Evolutionary conservation across 2,329 filamentous ascomycete genomes (phyloP), one percentile per base, ranked within the genome.

Genomic region (Penicillium sp.): DNA sequence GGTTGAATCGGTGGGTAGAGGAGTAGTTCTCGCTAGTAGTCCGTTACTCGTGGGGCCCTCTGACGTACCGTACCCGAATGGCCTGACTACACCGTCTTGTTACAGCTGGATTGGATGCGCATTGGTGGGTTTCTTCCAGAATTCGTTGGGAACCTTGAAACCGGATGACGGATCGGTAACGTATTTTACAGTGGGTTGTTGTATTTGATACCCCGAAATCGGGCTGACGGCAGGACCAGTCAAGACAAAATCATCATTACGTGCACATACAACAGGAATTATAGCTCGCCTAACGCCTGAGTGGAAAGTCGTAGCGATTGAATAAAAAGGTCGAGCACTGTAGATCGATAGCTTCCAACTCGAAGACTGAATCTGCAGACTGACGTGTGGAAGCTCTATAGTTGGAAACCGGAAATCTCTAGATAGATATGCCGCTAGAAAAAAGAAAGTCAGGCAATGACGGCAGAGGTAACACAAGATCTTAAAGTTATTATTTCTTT

Each of bases 31-130:
- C 48, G n/a, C n/a, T 22, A 33, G 48, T n/a, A 51, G 19, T 22
- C 19, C 19, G 19, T 22, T 22, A 33, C 28, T 33, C 30, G 48
- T 35, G 48, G 48, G 48, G 48, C n/a, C 22, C 16, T 49, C 28
- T 49, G 28, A 49, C 46, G 28, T 49, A 49, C 46, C 46, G 28
- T 49, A 49, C 46, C 22, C 10, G 16, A 49, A 33, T 49, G 46
- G 26, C 25, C 26, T 30, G 45, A 48, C 13, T 25, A 22, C 42
- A 45, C 42, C 13, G 19, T 2, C 14, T 19, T 4, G 46, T 49
- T 49, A 33, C 46, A 30, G 46, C n/a, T 19, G 26, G 28, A 3
- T 4, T 30, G 28, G 28, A 30, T 33, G 26, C 8, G 26, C 13
- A 48, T 48, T 33, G 25, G 26, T 19, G 28, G n/a, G 30, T 11